Evolutionary conservation across 2,329 filamentous ascomycete species (phyloP).

Genomic region (Colletotrichum sp.): DNA sequence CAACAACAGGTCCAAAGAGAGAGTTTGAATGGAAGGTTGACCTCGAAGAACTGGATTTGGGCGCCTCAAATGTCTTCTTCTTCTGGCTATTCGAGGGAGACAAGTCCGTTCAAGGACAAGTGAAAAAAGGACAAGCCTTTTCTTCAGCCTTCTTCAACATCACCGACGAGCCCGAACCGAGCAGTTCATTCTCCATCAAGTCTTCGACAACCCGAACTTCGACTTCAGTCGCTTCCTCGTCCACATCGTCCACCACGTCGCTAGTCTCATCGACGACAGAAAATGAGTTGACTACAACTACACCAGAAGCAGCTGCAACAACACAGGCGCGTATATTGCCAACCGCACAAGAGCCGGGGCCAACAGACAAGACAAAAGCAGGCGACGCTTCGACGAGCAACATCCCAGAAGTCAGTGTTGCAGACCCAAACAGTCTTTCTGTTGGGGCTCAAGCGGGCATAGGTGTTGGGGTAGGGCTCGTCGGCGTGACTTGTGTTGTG

Average conservation of each 20-base stretch:
- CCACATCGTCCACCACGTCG: accelerated
- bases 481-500: not conserved
- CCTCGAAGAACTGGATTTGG: conserved; percentile 17
- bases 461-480: not conserved
- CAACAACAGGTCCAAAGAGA: not conserved
- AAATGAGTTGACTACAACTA: not conserved
- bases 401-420: not conserved
- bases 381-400: not conserved
- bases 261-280: not conserved
- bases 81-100: conserved; percentile 26
- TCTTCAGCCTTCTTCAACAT: conserved; percentile 23
- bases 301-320: accelerated
- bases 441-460: not conserved
- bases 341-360: not conserved
- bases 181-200: not conserved
- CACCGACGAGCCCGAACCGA: conserved; percentile 15
- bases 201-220: not conserved
- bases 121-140: not conserved
- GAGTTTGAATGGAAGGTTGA: conserved; percentile 23
- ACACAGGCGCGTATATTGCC: not conserved
- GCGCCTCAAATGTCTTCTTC: conserved; percentile 21
- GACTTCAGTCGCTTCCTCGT: not conserved
- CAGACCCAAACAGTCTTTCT: not conserved
- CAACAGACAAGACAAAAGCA: not conserved
- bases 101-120: conserved; percentile 7